phyloP scores from a whole-genome alignment of 306 rosid genomes.

The Prunus mume region DNA sequence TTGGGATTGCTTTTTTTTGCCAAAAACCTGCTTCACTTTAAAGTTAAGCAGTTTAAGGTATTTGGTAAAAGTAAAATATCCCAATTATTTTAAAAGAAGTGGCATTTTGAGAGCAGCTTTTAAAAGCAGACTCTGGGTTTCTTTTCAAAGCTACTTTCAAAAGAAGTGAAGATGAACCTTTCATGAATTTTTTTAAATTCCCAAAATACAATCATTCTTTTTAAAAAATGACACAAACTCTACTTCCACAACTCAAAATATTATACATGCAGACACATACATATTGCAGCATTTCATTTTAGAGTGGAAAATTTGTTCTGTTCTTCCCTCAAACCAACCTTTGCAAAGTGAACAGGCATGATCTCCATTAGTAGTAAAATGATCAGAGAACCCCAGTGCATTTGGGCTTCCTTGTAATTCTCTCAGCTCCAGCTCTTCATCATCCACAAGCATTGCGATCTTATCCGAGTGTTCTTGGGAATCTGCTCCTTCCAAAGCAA shows the following conservation, averaged over 20 bases:
- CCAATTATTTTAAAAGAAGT: too few relatives aligned
- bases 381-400: constrained; percentile 48
- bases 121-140: too few relatives aligned
- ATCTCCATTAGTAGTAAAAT: constrained; percentile 48
- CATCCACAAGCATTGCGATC: constrained; percentile 66
- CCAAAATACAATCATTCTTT: too few relatives aligned
- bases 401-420: constrained; percentile 55
- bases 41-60: too few relatives aligned
- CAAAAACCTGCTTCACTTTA: too few relatives aligned
- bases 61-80: too few relatives aligned
- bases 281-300: background rate
- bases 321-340: constrained; percentile 50
- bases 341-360: constrained; percentile 73
- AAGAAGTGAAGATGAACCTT: too few relatives aligned
- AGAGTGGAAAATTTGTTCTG: background rate
- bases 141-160: too few relatives aligned
- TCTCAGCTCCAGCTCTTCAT: constrained; percentile 83
- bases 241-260: background rate
- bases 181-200: too few relatives aligned
- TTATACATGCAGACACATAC: background rate
- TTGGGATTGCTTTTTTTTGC: too few relatives aligned
- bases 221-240: too few relatives aligned
- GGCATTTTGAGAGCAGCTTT: too few relatives aligned
- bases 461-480: constrained; percentile 43
- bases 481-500: constrained; percentile 49